Evolutionary conservation across 495 filamentous ascomycete genomes (phyloP).

Genomic region (Neurospora sp.): DNA sequence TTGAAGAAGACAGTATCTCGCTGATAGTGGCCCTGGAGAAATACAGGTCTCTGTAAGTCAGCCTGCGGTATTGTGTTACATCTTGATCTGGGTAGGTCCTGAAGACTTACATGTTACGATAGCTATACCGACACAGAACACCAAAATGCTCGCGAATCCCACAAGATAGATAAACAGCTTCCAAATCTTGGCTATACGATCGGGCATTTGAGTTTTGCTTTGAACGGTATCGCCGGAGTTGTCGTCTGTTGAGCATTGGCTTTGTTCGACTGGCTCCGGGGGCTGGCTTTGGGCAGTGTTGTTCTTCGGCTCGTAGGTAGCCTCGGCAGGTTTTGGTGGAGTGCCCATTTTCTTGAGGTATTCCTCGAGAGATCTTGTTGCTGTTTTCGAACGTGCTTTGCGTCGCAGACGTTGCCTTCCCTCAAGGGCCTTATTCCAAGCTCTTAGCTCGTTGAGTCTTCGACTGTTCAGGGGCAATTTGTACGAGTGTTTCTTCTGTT

Average conservation of each 20-base stretch:
- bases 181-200: neutral
- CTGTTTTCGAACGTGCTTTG: neutral
- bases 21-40: neutral
- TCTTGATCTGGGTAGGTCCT: neutral
- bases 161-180: neutral
- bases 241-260: neutral
- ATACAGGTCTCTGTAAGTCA: neutral
- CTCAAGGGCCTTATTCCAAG: neutral
- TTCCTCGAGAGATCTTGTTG: neutral
- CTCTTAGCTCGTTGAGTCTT: neutral
- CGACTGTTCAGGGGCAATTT: neutral
- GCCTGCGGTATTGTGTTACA: neutral
- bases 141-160: neutral
- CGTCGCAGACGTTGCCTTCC: neutral
- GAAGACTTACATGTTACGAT: neutral
- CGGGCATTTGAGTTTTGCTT: neutral
- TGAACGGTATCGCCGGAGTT: neutral
- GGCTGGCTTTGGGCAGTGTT: neutral
- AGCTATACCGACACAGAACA: neutral
- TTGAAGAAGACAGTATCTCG: neutral
- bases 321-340: neutral
- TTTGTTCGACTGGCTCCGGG: neutral
- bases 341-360: neutral
- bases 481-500: neutral
- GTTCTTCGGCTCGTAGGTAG: neutral